phyloP scores from a whole-genome alignment of 2,329 filamentous ascomycete genomes.

The Neophaeococcomyces aloes region DNA sequence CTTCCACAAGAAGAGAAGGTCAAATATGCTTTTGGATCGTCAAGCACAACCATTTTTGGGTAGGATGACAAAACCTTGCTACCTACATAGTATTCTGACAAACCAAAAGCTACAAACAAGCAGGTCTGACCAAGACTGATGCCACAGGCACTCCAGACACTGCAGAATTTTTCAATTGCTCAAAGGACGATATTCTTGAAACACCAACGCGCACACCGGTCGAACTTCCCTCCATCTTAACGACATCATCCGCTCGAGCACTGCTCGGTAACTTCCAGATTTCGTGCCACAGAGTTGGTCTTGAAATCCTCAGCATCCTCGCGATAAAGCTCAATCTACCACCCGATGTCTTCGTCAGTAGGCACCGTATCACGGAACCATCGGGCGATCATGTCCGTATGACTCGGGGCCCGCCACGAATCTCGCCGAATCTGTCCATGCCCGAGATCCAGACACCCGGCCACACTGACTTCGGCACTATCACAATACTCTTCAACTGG shows the following conservation, averaged over 20 bases:
- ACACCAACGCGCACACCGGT: constrained; percentile 6
- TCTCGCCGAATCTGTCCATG: constrained; percentile 19
- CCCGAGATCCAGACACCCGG: constrained; percentile 15
- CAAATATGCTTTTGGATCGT: constrained; percentile 13
- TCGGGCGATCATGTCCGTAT: constrained; percentile 46
- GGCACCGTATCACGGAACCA: constrained; percentile 15
- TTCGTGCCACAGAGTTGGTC: constrained; percentile 15
- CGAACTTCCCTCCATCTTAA: constrained; percentile 3
- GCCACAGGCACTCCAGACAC: constrained; percentile 15
- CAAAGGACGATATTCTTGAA: constrained; percentile 10
- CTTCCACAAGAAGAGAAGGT: constrained; percentile 27
- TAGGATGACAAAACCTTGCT: not conserved
- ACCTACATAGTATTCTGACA: not conserved
- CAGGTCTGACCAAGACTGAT: constrained; percentile 12
- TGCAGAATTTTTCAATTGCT: constrained; percentile 17
- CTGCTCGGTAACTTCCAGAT: constrained; percentile 13
- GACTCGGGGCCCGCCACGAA: constrained; percentile 20
- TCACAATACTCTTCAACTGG: constrained; percentile 25
- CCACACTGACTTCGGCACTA: constrained; percentile 27
- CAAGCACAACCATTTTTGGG: constrained; percentile 7
- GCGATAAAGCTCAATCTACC: constrained; percentile 16
- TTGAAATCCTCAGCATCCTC: constrained; percentile 17
- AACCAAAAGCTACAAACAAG: constrained; percentile 5
- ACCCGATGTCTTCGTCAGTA: constrained; percentile 15
- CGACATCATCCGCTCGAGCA: constrained; percentile 2